Conservation (phyloP, 352 stramenopile genomes). For the Phytophthora pinifolia region DNA sequence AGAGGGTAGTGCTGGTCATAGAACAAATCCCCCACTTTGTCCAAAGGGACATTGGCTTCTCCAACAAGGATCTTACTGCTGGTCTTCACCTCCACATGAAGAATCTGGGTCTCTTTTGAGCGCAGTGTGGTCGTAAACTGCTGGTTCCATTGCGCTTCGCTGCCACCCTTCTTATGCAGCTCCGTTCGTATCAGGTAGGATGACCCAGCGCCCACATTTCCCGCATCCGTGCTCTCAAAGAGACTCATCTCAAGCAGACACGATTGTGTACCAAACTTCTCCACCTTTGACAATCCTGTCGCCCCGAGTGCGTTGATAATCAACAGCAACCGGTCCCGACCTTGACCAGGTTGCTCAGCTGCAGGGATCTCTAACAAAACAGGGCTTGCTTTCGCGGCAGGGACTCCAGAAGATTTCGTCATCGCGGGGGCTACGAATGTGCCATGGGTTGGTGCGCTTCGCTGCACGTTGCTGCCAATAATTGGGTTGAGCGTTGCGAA, state of each 20-base stretch:
- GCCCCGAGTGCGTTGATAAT: conserved; percentile 64
- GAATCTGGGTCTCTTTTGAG: conserved; percentile 51
- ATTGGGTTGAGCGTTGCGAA: conserved; percentile 74
- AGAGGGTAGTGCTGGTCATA: conserved; percentile 73
- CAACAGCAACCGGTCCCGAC: conserved; percentile 31
- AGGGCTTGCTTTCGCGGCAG: conserved; percentile 23
- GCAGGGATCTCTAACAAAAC: conserved; percentile 53
- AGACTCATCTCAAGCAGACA: conserved; percentile 63
- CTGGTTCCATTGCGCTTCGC: conserved; percentile 84
- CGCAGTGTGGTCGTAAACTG: conserved; percentile 60
- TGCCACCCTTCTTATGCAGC: conserved; percentile 81
- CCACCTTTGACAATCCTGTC: conserved; percentile 57
- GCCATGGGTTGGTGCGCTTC: conserved; percentile 20
- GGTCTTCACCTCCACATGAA: conserved; percentile 63
- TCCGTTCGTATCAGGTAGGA: conserved; percentile 50
- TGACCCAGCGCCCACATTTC: conserved; percentile 14
- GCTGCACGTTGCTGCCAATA: conserved; percentile 30
- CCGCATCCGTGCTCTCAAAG: conserved; percentile 15
- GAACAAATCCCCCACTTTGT: conserved; percentile 42
- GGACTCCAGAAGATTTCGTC: conserved; percentile 24
- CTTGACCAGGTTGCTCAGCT: conserved; percentile 19
- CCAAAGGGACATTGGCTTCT: conserved; percentile 48
- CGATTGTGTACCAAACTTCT: conserved; percentile 83
- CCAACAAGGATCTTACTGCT: conserved; percentile 69
- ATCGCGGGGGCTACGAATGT: conserved; percentile 23